Evolutionary conservation across 208 protist genomes (phyloP).

Genomic region (Acanthamoeba triangularis): DNA sequence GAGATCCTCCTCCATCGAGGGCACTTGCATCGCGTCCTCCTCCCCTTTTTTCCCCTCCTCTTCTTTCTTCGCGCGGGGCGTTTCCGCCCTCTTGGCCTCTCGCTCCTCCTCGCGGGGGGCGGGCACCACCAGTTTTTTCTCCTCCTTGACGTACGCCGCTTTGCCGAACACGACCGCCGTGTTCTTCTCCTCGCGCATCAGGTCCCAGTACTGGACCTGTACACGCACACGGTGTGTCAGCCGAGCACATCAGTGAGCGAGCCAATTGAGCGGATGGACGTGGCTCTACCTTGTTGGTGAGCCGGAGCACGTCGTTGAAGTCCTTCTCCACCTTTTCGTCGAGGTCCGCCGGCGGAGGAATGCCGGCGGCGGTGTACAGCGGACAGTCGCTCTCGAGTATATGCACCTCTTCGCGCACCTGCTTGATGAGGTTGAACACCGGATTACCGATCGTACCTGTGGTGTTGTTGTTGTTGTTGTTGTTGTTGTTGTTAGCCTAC

Average conservation of each 20-base stretch:
- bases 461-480: not conserved
- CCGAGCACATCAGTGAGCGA: not conserved
- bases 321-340: slow-evolving; percentile 66
- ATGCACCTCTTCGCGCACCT: slow-evolving; percentile 30
- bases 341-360: slow-evolving; percentile 1
- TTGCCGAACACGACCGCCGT: slow-evolving; percentile 14
- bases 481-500: not conserved
- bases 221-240: not conserved
- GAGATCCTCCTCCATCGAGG: not conserved
- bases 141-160: slow-evolving; percentile 38
- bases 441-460: slow-evolving; percentile 71
- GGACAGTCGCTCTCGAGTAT: slow-evolving; percentile 45
- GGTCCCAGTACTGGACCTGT: slow-evolving; percentile 57
- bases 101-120: not conserved
- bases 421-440: slow-evolving; percentile 73
- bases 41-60: not conserved
- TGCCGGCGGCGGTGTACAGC: slow-evolving; percentile 25
- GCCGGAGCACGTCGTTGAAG: slow-evolving; percentile 63
- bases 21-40: slow-evolving; percentile 3
- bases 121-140: not conserved
- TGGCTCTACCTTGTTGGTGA: slow-evolving; percentile 37
- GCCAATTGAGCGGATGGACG: no score
- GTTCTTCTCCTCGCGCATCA: slow-evolving; percentile 55
- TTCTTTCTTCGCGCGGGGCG: not conserved
- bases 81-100: not conserved